Evolutionary conservation across 1,284 basidiomycete species (phyloP), one percentile per base, ranked within the genome.

Genomic region (Trichosporon inkin): DNA sequence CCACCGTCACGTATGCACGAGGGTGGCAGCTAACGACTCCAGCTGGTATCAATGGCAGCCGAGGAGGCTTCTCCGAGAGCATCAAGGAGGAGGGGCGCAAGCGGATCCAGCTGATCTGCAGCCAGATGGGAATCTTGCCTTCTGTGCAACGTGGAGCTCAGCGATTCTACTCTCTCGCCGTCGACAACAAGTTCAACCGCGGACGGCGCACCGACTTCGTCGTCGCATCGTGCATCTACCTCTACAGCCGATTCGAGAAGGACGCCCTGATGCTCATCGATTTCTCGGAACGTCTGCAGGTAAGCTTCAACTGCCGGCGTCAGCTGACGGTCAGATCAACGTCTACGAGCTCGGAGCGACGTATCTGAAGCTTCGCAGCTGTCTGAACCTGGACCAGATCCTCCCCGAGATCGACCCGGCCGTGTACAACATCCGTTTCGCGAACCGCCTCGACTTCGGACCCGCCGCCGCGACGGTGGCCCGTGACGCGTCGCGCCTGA

Each of bases 341-440:
- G 96, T 99, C 8, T 99, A 97, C 71, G 91, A 94, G 71, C 88
- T 99, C 22, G 96, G 96, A 0, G 88, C 94, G 58, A 95, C 90
- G 0, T 99, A 98, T 72, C 86, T 99, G 53, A 92, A 96, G 74
- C 87, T 99, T 24, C 87, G 97, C 6, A 88, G 90, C 70, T 88
- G 88, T 0, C 86, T 99, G 62, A 88, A 90, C 67, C 83, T 99
- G n/a, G 73, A 76, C 53, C 83, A 96, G 8, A 85, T 94, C 53
- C 59, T 68, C 1, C 73, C 73, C 3, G 70, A 73, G 61, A 89
- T 98, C 68, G 96, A 99, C 72, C 96, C 96, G 0, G 92, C 92
- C 0, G 90, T 98, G 74, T 98, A 96, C 81, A 97, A 99, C 69
- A 89, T 90, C 24, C 90, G 96, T 37, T 99, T 99, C 69, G 89